A percentile compares a stretch with the other conserved stretches of the same genome.
phyloP scores from a whole-genome alignment of 176 grass and related monocot genomes.

The Pharus latifolius region DNA sequence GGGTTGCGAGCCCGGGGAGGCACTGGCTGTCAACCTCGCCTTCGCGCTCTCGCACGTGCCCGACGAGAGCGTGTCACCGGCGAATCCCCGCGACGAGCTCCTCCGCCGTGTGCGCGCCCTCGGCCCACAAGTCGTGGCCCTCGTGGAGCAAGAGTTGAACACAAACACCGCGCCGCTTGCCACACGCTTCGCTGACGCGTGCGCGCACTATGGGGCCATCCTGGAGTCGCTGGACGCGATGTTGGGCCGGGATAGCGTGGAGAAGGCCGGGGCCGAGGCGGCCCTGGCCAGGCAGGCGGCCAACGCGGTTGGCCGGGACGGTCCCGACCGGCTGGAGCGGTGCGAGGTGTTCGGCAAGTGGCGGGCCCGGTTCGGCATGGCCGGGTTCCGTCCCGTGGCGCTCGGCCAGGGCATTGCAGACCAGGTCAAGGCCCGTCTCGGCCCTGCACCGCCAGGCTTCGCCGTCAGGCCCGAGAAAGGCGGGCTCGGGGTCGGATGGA shows the following conservation, averaged over 20 bases:
- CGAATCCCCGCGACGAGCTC: conserved; percentile 81
- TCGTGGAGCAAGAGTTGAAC: conserved; percentile 84
- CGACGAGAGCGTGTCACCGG: conserved; percentile 87
- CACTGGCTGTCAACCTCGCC: conserved; percentile 69
- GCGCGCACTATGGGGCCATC: conserved; percentile 50
- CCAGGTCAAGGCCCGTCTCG: conserved; percentile 30
- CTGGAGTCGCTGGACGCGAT: conserved; percentile 60
- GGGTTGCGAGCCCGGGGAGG: conserved; percentile 55
- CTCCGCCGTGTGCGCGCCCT: conserved; percentile 79
- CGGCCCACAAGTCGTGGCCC: conserved; percentile 42
- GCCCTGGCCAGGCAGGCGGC: conserved; percentile 45
- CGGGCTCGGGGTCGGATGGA: conserved; percentile 55
- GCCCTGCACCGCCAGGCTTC: conserved; percentile 8
- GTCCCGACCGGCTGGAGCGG: conserved; percentile 62
- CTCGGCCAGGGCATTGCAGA: conserved; percentile 30
- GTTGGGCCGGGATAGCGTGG: conserved; percentile 9
- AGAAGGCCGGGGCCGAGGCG: conserved; percentile 38
- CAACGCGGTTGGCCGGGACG: conserved; percentile 66
- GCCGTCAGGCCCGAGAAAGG: conserved; percentile 51
- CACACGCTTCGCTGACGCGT: conserved; percentile 65
- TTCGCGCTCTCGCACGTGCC: conserved; percentile 67
- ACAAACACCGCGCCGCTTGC: conserved; percentile 70
- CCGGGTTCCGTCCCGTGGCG: conserved; percentile 44
- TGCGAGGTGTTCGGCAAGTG: conserved; percentile 89
- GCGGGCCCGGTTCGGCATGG: conserved; percentile 80